phyloP scores from a whole-genome alignment of 2,329 filamentous ascomycete genomes.

The Daldinia eschscholtzii region DNA sequence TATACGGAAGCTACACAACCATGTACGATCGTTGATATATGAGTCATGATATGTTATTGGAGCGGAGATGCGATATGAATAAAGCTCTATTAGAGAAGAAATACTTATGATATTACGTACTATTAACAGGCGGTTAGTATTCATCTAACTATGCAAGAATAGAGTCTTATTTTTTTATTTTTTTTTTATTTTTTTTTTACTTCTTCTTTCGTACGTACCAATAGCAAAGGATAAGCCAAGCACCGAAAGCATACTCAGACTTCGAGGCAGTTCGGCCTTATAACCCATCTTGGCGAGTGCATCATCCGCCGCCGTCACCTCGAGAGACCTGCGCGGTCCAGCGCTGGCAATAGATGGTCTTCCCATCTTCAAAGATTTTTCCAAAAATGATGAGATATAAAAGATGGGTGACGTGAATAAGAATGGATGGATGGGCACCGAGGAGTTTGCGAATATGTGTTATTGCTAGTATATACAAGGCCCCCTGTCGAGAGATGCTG shows the following conservation, averaged over 20 bases:
- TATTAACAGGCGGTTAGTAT: slow-evolving; percentile 3
- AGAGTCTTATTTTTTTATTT: background rate
- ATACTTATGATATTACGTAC: background rate
- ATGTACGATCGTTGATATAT: slow-evolving; percentile 1
- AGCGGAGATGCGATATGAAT: background rate
- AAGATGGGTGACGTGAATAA: slow-evolving; percentile 10
- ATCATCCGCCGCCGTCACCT: slow-evolving; percentile 62
- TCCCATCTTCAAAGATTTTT: slow-evolving; percentile 25
- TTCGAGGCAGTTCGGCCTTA: slow-evolving; percentile 73
- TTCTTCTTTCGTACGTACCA: slow-evolving; percentile 34
- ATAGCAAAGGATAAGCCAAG: slow-evolving; percentile 78
- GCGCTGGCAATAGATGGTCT: slow-evolving; percentile 30
- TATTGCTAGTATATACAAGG: background rate
- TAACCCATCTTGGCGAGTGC: slow-evolving; percentile 76
- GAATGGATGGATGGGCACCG: slow-evolving; percentile 2
- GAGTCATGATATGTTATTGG: background rate
- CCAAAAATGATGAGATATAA: slow-evolving; percentile 7
- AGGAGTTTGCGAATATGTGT: background rate
- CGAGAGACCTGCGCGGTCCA: slow-evolving; percentile 33
- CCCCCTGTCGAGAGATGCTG: slow-evolving; percentile 26
- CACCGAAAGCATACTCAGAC: slow-evolving; percentile 75
- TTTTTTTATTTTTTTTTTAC: background rate
- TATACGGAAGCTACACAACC: background rate
- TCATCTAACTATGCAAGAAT: background rate
- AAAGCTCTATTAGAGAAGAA: background rate